Base-by-base conservation (phyloP, 345 rosid species). In the Euphorbia lathyris region DNA sequence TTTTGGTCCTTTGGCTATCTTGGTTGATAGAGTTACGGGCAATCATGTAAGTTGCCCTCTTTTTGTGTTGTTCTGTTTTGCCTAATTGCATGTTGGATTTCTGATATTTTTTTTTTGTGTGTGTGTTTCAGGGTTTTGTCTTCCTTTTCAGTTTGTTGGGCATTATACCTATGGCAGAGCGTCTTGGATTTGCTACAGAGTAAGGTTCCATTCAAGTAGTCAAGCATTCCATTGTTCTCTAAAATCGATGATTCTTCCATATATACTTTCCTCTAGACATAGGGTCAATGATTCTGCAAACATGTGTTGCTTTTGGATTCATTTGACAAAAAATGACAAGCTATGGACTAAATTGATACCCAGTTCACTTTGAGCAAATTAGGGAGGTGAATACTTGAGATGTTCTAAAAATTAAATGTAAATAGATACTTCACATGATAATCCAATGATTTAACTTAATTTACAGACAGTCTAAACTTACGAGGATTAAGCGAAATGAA, bases 161-260 rank as follows among this genome's bases (percentile, higher is more conserved):
- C 48, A 85, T 81, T 61, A 77, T 77, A 30, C 88, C 88, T 32
- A 69, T 85, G 51, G 86, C 88, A 2, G 88, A 85, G 79, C 81
- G 85, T 48, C 73, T 85, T 68, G 86, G 88, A 52, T 85, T 72
- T 75, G 82, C 77, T 4, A 85, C 86, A 12, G 86, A 83, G 85
- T 83, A 77, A 65, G 86, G 30, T 52, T 63, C 55, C 34, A 6
- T 23, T 42, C 48, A 53, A 58, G 32, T 47, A 42, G 27, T 63
- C 16, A 45, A 12, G 51, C 51, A 45, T 45, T 45, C 19, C 51
- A 7, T 45, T 45, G 38, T 7, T 34, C 38, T 34, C 38, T 34
- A n/a, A n/a, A n/a, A 34, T 34, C 43, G 11, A 9, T 40, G 3
- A 12, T 40, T 40, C 45, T 40, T 32, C 3, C 36, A 32, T 32